Evolutionary conservation across 768 basidiomycete species (phyloP), one percentile per base, ranked within the genome.

Genomic region (Paxillus involutus): DNA sequence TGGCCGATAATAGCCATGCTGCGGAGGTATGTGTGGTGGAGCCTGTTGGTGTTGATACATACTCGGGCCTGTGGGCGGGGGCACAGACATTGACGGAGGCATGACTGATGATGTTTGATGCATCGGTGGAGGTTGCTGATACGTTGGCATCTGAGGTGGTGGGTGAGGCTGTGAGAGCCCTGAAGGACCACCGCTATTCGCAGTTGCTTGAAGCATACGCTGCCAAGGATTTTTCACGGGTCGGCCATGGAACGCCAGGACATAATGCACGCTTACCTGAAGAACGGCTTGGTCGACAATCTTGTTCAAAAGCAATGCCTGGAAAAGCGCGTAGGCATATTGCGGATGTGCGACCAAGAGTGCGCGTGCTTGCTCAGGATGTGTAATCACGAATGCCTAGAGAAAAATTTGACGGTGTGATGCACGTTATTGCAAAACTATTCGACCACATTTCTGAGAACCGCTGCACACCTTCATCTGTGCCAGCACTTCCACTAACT

Each of bases 261-360:
- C n/a, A 36, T 43, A 30, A 33, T n/a, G 53, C 57, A 35, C 77
- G 67, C 79, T 80, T 78, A 59, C 91, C 87, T 91, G 84, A 3
- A 99, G 77, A 45, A 97, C 84, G 5, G 84, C 81, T 3, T 90
- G 82, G 59, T 98, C 94, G 39, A 98, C 91, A 16, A 98, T 91
- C 63, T 94, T 91, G 80, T 95, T 92, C 45, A 98, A 74, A 9
- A 98, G 75, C 58, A 99, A 81, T 0, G 92, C 89, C 73, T 98
- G 95, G 77, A 98, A 97, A 13, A 98, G 79, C 4, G 97, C 97
- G 69, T 98, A 98, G 2, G 94, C 89, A 5, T 97, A 80, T 72
- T 98, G 96, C 16, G 97, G 97, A 62, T 98, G 88, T 16, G 85
- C 78, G 24, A 84, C 75, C 42, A 99, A 80, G 37, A 98, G 75